Base-by-base conservation (phyloP, 2,329 filamentous ascomycete genomes). In the Diaporthe batatas region DNA sequence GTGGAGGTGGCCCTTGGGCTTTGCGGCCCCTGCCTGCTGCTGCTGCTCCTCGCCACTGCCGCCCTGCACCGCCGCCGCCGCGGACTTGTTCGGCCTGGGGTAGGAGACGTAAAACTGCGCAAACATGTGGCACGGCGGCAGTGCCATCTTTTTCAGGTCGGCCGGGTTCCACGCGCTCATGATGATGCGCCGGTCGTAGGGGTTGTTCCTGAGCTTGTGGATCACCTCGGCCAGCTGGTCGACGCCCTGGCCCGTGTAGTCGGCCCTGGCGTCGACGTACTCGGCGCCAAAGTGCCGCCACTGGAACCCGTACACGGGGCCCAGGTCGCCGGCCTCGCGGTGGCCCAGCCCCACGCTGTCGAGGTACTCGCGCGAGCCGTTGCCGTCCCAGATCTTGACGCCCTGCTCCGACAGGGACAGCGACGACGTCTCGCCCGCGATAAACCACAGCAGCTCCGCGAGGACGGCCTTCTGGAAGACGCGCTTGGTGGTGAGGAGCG, bases 361-460 rank as follows among this genome's bases (percentile, higher is more conserved):
- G 49, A 99, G 93, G 82, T 93, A 98, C 79, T 91, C 93, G 78
- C 96, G 93, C 59, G 92, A 95, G 55, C 96, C 96, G 81, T 99
- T 99, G 78, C 95, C 96, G 81, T 99, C 96, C 96, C 96, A 99
- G 81, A 99, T 99, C 83, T 97, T 97, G 79, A 99, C 91, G 39
- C 95, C 94, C 1, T 92, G 91, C 16, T 91, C 91, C 73, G 90
- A 92, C 3, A 99, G 91, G 0, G 94, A 86, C 5, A 90, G 84
- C 1, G 94, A 95, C 0, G 94, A 94, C 3, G 96, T 99, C 79
- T 86, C 90, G 79, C 94, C 96, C 57, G 91, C 89, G 77, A 99
- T 88, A 84, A 99, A 99, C 96, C 96, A 99, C 74, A 99, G 91
- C 0, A 99, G 91, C 83, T 99, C 96, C 76, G 92, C 93, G 75